Evolutionary conservation across 2,329 filamentous ascomycete genomes (phyloP), one percentile per base, ranked within the genome.

Genomic region (Fusarium sororula): DNA sequence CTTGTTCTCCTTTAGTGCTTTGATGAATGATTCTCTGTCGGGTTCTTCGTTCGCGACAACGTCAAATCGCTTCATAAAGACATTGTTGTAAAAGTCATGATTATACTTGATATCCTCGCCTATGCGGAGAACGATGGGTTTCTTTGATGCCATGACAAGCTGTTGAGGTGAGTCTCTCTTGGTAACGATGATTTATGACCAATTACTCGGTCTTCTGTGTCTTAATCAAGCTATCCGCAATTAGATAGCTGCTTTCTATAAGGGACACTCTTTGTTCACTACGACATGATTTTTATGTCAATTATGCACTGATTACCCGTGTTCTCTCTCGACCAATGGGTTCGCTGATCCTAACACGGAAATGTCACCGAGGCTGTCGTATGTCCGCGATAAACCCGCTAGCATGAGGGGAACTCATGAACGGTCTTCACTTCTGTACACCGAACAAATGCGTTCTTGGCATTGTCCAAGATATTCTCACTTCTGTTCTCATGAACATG

Each of bases 41-140:
- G 79, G 72, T 38, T 82, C 75, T 45, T 82, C 78, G 55, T 83
- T 82, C 38, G 79, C 79, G 30, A 86, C 79, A 45, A 87, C 79
- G 8, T 82, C 76, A 64, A 86, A 87, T 9, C 80, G 74, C 0
- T 82, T 76, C 1, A 77, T 70, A 60, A 87, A 85, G 15, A 81
- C 78, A 8, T 81, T 74, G 3, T 80, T 66, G 75, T 85, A 83
- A 39, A 84, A 80, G 3, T 84, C 81, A 45, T 83, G 81, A 66
- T 87, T 86, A 77, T 86, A 86, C 66, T 85, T 84, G 68, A 87
- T 86, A 24, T 82, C 80, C 38, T 85, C 84, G 35, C 85, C 86
- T 17, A 87, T 74, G 20, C 73, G 74, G 18, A 76, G 57, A 13
- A 76, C 68, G 15, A 71, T 59, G 0, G 74, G 73, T 10, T 76